These are phyloP conservation scores for Tuber umbilicatum DNA, from an alignment of 495 filamentous ascomycete genomes.

Conservation along the genomic window DNA sequence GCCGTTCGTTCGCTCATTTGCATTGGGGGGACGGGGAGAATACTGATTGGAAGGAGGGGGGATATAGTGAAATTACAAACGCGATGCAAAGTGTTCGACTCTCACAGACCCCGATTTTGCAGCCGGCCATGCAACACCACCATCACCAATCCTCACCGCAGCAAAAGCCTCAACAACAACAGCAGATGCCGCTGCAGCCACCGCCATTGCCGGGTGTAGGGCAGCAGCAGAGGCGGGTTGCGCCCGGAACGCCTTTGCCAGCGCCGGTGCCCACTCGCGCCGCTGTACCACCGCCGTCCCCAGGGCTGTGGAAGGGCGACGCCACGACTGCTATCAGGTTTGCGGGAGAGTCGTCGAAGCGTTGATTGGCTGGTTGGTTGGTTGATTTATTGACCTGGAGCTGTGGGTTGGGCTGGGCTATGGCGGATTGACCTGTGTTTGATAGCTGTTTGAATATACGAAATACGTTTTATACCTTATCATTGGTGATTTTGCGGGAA, in stretches of 20 bases:
- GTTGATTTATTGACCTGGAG: not conserved
- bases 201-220: slow-evolving; percentile 8
- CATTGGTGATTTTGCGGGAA: not conserved
- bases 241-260: slow-evolving; percentile 23
- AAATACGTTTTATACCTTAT: not conserved
- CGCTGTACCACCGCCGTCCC: slow-evolving; percentile 30
- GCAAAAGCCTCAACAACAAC: slow-evolving; percentile 18
- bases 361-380: slow-evolving; percentile 1
- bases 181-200: slow-evolving; percentile 2
- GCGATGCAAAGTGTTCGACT: slow-evolving; percentile 59
- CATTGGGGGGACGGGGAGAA: not conserved
- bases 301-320: slow-evolving; percentile 38
- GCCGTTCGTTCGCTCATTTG: not conserved
- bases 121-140: slow-evolving; percentile 42
- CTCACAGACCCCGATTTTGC: slow-evolving; percentile 34
- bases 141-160: not conserved
- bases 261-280: slow-evolving; percentile 40
- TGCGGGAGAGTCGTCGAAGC: slow-evolving; percentile 14
- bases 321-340: slow-evolving; percentile 36
- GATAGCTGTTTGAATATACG: not conserved
- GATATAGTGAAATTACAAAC: slow-evolving; percentile 54
- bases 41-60: slow-evolving; percentile 8
- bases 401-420: not conserved
- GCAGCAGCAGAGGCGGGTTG: slow-evolving; percentile 35
- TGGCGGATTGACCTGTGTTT: not conserved